Conservation (phyloP, 2,329 filamentous ascomycete genomes). For the Furcasterigmium sp. region DNA sequence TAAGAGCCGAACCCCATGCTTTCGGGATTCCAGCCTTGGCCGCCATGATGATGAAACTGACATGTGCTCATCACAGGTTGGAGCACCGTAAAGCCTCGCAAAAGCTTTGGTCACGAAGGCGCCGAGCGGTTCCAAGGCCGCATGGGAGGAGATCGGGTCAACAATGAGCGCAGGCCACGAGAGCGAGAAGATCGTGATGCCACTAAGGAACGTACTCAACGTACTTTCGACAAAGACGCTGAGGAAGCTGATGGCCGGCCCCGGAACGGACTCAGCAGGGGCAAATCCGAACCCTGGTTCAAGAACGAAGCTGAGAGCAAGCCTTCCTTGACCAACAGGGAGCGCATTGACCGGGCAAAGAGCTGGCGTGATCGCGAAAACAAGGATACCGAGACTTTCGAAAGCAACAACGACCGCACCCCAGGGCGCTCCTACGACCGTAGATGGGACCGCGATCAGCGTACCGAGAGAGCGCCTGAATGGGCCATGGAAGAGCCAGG, state of each 20-base stretch:
- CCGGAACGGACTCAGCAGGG: slow-evolving; percentile 61
- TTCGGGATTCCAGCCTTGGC: slow-evolving; percentile 39
- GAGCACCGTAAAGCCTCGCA: slow-evolving; percentile 69
- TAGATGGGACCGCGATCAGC: slow-evolving; percentile 53
- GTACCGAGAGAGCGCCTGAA: slow-evolving; percentile 77
- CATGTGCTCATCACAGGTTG: slow-evolving; percentile 58
- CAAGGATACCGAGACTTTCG: slow-evolving; percentile 28
- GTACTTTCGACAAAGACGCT: slow-evolving; percentile 46
- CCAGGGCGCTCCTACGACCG: slow-evolving; percentile 39
- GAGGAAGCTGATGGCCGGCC: slow-evolving; percentile 47
- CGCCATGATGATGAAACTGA: too few species aligned
- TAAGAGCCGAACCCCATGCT: slow-evolving; percentile 44
- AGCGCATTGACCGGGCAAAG: slow-evolving; percentile 54
- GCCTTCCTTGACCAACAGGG: slow-evolving; percentile 33
- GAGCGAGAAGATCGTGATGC: slow-evolving; percentile 55
- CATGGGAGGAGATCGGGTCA: slow-evolving; percentile 47
- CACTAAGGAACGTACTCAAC: slow-evolving; percentile 38
- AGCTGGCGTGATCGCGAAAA: slow-evolving; percentile 53
- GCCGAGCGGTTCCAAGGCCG: slow-evolving; percentile 65
- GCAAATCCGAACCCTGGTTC: slow-evolving; percentile 71
- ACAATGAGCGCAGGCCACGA: slow-evolving; percentile 37
- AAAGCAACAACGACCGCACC: slow-evolving; percentile 50
- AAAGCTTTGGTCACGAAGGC: slow-evolving; percentile 68
- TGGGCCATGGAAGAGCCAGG: slow-evolving; percentile 77
- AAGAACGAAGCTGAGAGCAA: slow-evolving; percentile 46